A percentile compares a stretch with the other conserved stretches of the same genome.
Conservation (phyloP, 2,329 filamentous ascomycete species). For the Diaporthe citrichinensis region DNA sequence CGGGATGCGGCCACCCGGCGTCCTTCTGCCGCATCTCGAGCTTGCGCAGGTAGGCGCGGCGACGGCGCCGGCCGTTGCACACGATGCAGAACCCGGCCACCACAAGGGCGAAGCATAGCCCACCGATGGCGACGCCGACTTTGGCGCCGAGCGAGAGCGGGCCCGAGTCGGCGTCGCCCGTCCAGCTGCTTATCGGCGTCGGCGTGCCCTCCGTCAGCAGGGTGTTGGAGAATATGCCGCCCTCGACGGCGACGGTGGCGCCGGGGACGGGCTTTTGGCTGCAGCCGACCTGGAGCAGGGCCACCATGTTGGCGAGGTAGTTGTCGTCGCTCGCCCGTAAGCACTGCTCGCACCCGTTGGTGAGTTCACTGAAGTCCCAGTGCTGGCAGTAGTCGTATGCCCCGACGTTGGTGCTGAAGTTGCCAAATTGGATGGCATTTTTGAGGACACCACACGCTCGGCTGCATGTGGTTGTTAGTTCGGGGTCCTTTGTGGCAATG, state of each 20-base stretch:
- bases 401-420: slow-evolving; percentile 60
- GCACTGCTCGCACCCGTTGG: slow-evolving; percentile 65
- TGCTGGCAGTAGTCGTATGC: slow-evolving; percentile 68
- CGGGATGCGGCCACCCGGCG: slow-evolving; percentile 59
- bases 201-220: slow-evolving; percentile 66
- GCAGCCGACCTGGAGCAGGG: slow-evolving; percentile 69
- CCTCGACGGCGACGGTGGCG: slow-evolving; percentile 63
- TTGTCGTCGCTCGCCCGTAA: slow-evolving; percentile 53
- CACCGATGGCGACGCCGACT: slow-evolving; percentile 70
- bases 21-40: slow-evolving; percentile 57
- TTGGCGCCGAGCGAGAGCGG: slow-evolving; percentile 68
- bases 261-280: slow-evolving; percentile 64
- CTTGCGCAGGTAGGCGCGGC: slow-evolving; percentile 65
- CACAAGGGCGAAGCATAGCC: slow-evolving; percentile 62
- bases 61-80: slow-evolving; percentile 68
- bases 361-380: slow-evolving; percentile 66
- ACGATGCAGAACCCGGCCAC: slow-evolving; percentile 67
- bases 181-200: slow-evolving; percentile 55
- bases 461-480: slow-evolving; percentile 54
- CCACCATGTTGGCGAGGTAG: slow-evolving; percentile 69
- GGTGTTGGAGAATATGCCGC: slow-evolving; percentile 65
- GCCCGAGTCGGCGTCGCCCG: slow-evolving; percentile 58
- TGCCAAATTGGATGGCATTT: slow-evolving; percentile 62
- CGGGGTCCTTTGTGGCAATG: not conserved
- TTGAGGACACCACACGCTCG: slow-evolving; percentile 66